A percentile compares a stretch with the other conserved stretches of the same genome.
These are phyloP conservation scores for Tilletia indica DNA, from an alignment of 1,284 basidiomycete genomes.

Conservation along the genomic window DNA sequence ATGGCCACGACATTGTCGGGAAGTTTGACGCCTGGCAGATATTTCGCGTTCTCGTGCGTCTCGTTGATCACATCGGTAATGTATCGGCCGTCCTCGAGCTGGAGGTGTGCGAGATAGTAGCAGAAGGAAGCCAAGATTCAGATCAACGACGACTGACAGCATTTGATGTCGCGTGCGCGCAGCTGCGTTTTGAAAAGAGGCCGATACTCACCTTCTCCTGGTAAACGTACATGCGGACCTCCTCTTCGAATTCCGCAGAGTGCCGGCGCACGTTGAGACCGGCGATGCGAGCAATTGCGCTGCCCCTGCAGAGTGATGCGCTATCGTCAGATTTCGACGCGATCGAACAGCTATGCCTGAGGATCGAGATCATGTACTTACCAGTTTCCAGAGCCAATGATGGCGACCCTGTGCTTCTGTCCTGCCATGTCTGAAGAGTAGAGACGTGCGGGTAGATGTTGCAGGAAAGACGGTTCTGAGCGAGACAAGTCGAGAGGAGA, in stretches of 20 bases:
- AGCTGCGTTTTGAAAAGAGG: background rate
- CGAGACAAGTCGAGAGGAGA: background rate
- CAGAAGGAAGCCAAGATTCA: slow-evolving; percentile 28
- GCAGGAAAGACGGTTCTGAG: slow-evolving; percentile 38
- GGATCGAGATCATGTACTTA: slow-evolving; percentile 18
- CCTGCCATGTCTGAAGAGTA: too few relatives aligned
- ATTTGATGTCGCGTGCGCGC: background rate
- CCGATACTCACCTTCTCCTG: slow-evolving; percentile 42
- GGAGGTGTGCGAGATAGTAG: background rate
- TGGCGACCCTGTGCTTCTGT: slow-evolving; percentile 60
- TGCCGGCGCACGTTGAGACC: slow-evolving; percentile 59
- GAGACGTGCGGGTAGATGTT: slow-evolving; percentile 39
- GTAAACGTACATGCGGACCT: slow-evolving; percentile 51
- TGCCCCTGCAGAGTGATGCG: slow-evolving; percentile 57
- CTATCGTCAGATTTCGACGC: background rate
- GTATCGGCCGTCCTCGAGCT: slow-evolving; percentile 58
- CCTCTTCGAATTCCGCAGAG: slow-evolving; percentile 52
- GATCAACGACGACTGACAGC: slow-evolving; percentile 21
- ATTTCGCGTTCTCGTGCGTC: slow-evolving; percentile 64
- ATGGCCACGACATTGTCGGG: slow-evolving; percentile 63
- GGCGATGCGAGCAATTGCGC: slow-evolving; percentile 64
- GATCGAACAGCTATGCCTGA: background rate
- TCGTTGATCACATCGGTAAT: slow-evolving; percentile 63
- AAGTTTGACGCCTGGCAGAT: slow-evolving; percentile 61
- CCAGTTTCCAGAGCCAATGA: slow-evolving; percentile 60